Percentiles rank a stretch among this genome's conserved stretches.
These are phyloP conservation scores for Nannizziopsis arthrosporioides DNA, from an alignment of 2,329 filamentous ascomycete species.

Conservation along the genomic window DNA sequence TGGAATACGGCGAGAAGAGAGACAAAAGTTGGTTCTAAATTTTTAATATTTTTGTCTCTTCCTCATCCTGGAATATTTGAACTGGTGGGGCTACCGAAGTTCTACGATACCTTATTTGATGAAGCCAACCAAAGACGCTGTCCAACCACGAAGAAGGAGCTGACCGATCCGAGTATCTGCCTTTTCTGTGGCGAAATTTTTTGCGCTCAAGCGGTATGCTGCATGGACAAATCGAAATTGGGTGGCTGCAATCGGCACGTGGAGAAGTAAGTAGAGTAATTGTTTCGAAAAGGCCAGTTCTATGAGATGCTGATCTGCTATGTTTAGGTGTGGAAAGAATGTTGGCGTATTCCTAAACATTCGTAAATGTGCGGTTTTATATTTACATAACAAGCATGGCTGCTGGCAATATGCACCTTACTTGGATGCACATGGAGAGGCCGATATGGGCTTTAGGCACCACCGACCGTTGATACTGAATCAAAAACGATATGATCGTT, in stretches of 20 bases:
- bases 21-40: constrained; percentile 24
- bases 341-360: constrained; percentile 95
- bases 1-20: constrained; percentile 28
- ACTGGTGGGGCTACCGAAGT: constrained; percentile 78
- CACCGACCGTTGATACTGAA: constrained; percentile 85
- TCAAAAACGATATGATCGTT: constrained; percentile 82
- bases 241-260: constrained; percentile 90
- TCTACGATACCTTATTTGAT: constrained; percentile 85
- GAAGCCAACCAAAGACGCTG: constrained; percentile 75
- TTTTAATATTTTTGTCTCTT: constrained; percentile 36
- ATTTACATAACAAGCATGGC: constrained; percentile 69
- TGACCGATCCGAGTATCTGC: constrained; percentile 83
- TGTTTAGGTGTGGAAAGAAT: constrained; percentile 65
- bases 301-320: constrained; percentile 4
- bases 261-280: constrained; percentile 50
- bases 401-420: constrained; percentile 83
- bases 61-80: constrained; percentile 90
- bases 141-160: constrained; percentile 79
- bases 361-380: constrained; percentile 85
- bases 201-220: constrained; percentile 89
- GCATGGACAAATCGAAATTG: constrained; percentile 54
- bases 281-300: background rate
- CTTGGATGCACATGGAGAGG: constrained; percentile 90
- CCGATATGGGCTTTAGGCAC: constrained; percentile 77
- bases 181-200: constrained; percentile 95